Evolutionary conservation across 768 basidiomycete genomes (phyloP).

Genomic region (Boletales sp.): DNA sequence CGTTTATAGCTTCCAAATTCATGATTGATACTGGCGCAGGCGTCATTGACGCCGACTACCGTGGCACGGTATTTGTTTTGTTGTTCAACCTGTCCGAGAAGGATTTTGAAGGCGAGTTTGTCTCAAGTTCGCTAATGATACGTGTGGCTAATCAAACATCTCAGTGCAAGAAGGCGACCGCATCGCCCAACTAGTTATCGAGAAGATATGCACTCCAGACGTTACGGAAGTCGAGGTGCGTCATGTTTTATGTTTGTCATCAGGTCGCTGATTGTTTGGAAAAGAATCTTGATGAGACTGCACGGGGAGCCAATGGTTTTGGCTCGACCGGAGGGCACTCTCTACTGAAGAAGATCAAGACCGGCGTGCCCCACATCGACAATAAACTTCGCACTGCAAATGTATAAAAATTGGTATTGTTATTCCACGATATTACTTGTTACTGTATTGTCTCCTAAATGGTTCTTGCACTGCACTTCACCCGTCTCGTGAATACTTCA

Average conservation of each 20-base stretch:
- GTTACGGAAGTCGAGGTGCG: conserved; percentile 79
- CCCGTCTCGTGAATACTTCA: too few relatives aligned
- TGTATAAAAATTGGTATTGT: too few relatives aligned
- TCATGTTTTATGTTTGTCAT: background rate
- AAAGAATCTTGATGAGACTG: conserved; percentile 81
- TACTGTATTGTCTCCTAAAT: too few relatives aligned
- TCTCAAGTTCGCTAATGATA: background rate
- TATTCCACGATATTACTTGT: too few relatives aligned
- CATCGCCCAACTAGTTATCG: conserved; percentile 93
- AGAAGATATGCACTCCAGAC: conserved; percentile 83
- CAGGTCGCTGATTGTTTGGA: conserved; percentile 2
- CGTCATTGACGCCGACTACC: conserved; percentile 95
- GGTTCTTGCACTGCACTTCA: too few relatives aligned
- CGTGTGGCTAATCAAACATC: background rate
- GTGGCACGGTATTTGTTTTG: conserved; percentile 86
- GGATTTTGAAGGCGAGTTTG: conserved; percentile 73
- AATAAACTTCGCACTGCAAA: too few relatives aligned
- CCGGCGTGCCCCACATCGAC: too few relatives aligned
- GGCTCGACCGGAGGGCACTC: conserved; percentile 91
- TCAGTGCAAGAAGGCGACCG: conserved; percentile 90
- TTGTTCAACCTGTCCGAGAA: conserved; percentile 89
- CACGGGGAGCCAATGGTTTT: conserved; percentile 83
- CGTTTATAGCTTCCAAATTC: conserved; percentile 79
- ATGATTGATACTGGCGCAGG: conserved; percentile 99
- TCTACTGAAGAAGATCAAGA: conserved; percentile 11